phyloP scores from a whole-genome alignment of 805 yeast genomes.

The Spathaspora boniae region DNA sequence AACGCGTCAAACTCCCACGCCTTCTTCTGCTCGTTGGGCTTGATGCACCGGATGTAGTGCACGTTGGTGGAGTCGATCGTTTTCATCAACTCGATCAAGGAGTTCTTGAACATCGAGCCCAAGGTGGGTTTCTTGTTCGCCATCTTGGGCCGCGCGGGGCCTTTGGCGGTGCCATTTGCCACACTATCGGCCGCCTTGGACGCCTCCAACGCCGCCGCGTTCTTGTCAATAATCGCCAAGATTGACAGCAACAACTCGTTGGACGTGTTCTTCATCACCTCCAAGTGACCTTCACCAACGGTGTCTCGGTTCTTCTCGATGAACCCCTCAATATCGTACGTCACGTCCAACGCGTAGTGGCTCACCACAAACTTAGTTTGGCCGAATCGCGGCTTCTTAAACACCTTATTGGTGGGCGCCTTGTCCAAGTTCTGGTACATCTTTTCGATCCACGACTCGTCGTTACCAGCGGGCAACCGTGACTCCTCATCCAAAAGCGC shows the following conservation, averaged over 20 bases:
- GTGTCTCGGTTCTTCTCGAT: constrained; percentile 97
- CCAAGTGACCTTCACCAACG: constrained; percentile 92
- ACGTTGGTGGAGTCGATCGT: constrained; percentile 94
- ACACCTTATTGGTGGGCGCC: constrained; percentile 69
- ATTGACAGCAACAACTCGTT: constrained; percentile 66
- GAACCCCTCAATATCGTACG: constrained; percentile 90
- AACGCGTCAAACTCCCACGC: constrained; percentile 96
- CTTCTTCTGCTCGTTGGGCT: constrained; percentile 89
- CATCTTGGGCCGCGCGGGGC: constrained; percentile 28
- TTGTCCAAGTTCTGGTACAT: constrained; percentile 82
- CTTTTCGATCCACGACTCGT: constrained; percentile 87
- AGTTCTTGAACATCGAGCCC: constrained; percentile 90
- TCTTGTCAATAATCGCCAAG: constrained; percentile 59
- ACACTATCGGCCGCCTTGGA: constrained; percentile 33
- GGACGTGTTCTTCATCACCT: constrained; percentile 67
- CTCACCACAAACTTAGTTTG: constrained; percentile 84
- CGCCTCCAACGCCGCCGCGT: constrained; percentile 48
- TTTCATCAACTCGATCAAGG: constrained; percentile 86
- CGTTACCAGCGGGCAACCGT: constrained; percentile 89
- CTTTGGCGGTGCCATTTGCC: too few relatives aligned
- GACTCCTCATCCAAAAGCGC: constrained; percentile 93
- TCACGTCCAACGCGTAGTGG: constrained; percentile 93
- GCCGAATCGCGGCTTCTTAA: constrained; percentile 93
- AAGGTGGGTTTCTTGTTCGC: constrained; percentile 82
- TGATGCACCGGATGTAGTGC: constrained; percentile 95